A percentile compares a stretch with the other conserved stretches of the same genome.
Evolutionary conservation across 1,284 basidiomycete species (phyloP).

Genomic region (Tilletiopsis washingtonensis): DNA sequence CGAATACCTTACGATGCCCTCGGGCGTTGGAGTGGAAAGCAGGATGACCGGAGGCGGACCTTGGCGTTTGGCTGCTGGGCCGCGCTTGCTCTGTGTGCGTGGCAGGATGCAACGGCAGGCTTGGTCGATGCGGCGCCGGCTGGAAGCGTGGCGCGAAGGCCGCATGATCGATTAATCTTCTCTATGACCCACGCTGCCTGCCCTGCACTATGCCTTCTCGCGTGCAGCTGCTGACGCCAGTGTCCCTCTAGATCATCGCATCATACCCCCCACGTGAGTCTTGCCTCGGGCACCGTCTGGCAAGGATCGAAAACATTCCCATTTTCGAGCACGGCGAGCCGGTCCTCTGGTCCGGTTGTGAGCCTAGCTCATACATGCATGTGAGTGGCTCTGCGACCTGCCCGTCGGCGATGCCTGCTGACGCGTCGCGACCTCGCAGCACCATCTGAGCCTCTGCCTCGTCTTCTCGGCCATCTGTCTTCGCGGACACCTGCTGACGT

Average conservation of each 20-base stretch:
- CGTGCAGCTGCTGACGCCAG: too few species aligned
- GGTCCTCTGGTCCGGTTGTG: not conserved
- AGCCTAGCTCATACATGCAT: slow-evolving; percentile 6
- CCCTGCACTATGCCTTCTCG: too few species aligned
- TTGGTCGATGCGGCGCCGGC: not conserved
- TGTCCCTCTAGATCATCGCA: too few species aligned
- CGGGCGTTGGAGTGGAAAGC: not conserved
- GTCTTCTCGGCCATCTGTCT: too few species aligned
- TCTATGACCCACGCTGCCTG: slow-evolving; percentile 1
- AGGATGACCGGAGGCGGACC: not conserved
- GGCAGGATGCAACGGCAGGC: not conserved
- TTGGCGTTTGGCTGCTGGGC: not conserved
- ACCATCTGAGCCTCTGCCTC: slow-evolving; percentile 8
- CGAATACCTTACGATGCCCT: not conserved
- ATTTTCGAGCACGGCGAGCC: slow-evolving; percentile 5
- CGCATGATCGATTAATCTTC: slow-evolving; percentile 3
- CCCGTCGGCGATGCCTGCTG: not conserved
- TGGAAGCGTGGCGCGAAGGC: not conserved
- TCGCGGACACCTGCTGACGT: too few species aligned
- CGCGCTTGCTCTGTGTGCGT: not conserved
- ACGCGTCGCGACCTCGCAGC: slow-evolving; percentile 1
- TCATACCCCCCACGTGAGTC: too few species aligned
- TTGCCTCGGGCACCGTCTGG: not conserved
- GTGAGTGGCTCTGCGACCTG: slow-evolving; percentile 1
- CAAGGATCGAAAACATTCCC: slow-evolving; percentile 2